Evolutionary conservation across 2,329 filamentous ascomycete species (phyloP).

Genomic region (Claviceps africana): DNA sequence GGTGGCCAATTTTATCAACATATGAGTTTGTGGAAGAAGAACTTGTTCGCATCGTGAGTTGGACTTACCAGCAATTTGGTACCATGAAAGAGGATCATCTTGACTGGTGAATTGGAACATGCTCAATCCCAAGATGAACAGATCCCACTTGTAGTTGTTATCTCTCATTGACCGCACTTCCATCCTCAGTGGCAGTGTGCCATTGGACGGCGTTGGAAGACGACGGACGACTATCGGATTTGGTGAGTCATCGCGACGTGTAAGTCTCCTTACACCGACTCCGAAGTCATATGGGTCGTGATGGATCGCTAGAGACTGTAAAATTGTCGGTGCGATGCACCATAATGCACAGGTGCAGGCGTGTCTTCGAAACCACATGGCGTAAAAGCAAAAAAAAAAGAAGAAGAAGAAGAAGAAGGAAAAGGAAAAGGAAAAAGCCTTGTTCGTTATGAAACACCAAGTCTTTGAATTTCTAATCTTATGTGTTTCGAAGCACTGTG

Average conservation of each 20-base stretch:
- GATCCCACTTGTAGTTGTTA: slow-evolving; percentile 54
- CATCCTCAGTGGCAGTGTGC: slow-evolving; percentile 34
- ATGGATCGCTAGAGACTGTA: slow-evolving; percentile 5
- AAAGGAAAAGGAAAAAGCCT: no score
- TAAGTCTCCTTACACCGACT: slow-evolving; percentile 25
- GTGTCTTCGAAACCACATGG: slow-evolving; percentile 3
- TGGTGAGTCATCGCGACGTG: slow-evolving; percentile 25
- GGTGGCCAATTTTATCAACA: neutral
- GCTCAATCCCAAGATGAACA: slow-evolving; percentile 62
- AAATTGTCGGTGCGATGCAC: neutral
- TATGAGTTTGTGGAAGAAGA: neutral
- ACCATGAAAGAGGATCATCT: slow-evolving; percentile 53
- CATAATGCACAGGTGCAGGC: neutral
- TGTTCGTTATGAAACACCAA: neutral
- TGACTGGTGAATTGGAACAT: slow-evolving; percentile 57
- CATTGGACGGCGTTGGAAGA: slow-evolving; percentile 25
- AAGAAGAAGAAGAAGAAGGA: no score
- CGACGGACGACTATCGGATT: slow-evolving; percentile 28
- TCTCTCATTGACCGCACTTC: slow-evolving; percentile 55
- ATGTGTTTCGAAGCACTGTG: neutral
- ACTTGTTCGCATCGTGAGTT: neutral
- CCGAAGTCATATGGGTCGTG: slow-evolving; percentile 36
- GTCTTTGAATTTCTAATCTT: neutral
- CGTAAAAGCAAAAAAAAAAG: neutral
- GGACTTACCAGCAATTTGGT: slow-evolving; percentile 56